Conservation (phyloP, 805 yeast genomes). For the Saccharomyces eubayanus region DNA sequence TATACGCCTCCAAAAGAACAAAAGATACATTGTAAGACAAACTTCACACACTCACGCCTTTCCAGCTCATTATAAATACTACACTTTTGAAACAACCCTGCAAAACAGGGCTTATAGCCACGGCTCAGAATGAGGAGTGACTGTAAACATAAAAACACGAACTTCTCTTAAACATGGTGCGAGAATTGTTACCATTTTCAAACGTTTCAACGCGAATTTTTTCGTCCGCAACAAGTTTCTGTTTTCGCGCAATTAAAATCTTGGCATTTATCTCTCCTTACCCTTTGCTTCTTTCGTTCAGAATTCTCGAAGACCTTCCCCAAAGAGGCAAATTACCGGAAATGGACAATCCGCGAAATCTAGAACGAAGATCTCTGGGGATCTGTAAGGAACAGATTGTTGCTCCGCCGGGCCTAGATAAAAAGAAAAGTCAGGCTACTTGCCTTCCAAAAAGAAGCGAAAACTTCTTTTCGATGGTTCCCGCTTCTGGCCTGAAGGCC, state of each 20-base stretch:
- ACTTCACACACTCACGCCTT: not conserved
- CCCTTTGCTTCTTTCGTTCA: not conserved
- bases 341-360: not conserved
- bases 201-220: not conserved
- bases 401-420: not conserved
- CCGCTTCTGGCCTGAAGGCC: not conserved
- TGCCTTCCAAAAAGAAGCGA: not conserved
- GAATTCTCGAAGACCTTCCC: not conserved
- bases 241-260: not conserved
- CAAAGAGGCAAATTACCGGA: not conserved
- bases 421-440: not conserved
- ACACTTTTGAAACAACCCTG: not conserved
- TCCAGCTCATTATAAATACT: not conserved
- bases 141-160: not conserved
- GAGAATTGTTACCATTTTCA: not conserved
- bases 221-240: not conserved
- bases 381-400: not conserved
- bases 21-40: not conserved
- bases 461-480: not conserved
- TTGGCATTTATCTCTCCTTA: not conserved
- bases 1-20: not conserved
- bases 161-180: not conserved
- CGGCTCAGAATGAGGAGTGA: not conserved
- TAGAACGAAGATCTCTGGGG: not conserved
- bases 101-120: not conserved